Evolutionary conservation across 768 basidiomycete genomes (phyloP).

Genomic region (Lactarius hengduanensis): DNA sequence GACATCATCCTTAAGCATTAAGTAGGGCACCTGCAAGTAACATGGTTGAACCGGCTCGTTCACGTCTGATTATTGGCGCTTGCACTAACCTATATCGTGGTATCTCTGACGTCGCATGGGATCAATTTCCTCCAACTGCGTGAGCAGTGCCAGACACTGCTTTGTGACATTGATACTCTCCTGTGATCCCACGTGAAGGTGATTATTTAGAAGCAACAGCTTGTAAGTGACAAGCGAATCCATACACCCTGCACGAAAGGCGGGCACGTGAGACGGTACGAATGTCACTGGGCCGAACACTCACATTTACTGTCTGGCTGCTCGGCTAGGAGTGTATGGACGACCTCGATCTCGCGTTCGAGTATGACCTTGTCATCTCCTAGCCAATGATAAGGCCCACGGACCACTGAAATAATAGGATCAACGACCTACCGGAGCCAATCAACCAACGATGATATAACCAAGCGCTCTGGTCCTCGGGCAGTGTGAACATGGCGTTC

Average conservation of each 20-base stretch:
- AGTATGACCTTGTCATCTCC: slow-evolving; percentile 61
- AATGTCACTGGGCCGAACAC: slow-evolving; percentile 29
- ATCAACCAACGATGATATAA: slow-evolving; percentile 98
- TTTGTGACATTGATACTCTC: slow-evolving; percentile 35
- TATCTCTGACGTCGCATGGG: slow-evolving; percentile 66
- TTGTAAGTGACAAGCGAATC: slow-evolving; percentile 88
- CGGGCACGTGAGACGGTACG: slow-evolving; percentile 9
- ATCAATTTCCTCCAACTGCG: slow-evolving; percentile 63
- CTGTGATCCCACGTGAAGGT: slow-evolving; percentile 39
- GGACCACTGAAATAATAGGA: neutral
- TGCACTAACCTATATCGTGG: slow-evolving; percentile 53
- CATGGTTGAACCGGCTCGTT: neutral
- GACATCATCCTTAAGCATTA: neutral
- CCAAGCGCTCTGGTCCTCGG: slow-evolving; percentile 96
- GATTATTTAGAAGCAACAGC: slow-evolving; percentile 56
- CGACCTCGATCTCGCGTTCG: slow-evolving; percentile 70
- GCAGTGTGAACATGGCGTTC: slow-evolving; percentile 96
- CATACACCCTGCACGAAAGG: slow-evolving; percentile 76
- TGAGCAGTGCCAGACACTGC: slow-evolving; percentile 52
- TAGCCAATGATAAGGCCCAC: slow-evolving; percentile 31
- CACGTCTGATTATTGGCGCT: neutral
- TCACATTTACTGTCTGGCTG: slow-evolving; percentile 93
- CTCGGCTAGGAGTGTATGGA: slow-evolving; percentile 80
- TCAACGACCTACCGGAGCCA: slow-evolving; percentile 56
- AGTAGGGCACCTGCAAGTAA: slow-evolving; percentile 4